Conservation (phyloP, 148 eudicot species). For the Cornus kousa region DNA sequence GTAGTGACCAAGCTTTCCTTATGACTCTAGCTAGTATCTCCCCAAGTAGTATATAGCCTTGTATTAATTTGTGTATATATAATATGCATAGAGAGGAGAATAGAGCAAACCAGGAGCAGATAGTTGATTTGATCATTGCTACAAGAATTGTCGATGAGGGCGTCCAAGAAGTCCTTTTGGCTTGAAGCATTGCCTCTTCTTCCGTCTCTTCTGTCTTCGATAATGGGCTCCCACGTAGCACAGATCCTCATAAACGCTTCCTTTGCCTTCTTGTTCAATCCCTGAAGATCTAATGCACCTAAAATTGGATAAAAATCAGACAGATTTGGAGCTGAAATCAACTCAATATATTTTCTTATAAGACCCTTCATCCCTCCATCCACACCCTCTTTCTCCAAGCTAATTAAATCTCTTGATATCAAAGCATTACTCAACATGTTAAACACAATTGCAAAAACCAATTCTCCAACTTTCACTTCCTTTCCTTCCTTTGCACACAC, state of each 20-base stretch:
- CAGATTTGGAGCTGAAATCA: background rate
- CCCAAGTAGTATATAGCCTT: too few relatives aligned
- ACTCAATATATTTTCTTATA: background rate
- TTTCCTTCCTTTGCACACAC: background rate
- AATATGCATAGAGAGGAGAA: too few relatives aligned
- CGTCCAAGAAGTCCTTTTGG: background rate
- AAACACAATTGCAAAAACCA: background rate
- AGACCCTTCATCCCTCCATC: background rate
- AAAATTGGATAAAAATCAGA: background rate
- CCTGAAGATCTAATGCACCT: background rate
- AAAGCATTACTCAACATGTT: background rate
- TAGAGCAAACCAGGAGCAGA: background rate
- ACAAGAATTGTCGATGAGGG: background rate
- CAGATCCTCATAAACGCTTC: background rate
- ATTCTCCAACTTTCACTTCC: background rate
- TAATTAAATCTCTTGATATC: background rate
- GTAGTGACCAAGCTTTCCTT: too few relatives aligned
- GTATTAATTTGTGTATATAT: background rate
- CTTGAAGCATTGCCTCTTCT: background rate
- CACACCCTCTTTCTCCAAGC: background rate
- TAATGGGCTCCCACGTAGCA: background rate
- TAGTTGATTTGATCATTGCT: background rate
- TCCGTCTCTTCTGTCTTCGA: background rate
- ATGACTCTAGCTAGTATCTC: too few relatives aligned
- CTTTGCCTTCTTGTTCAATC: background rate